Percentiles rank a stretch among this genome's conserved stretches.
Conservation (phyloP, 345 rosid genomes). For the Acer yangbiense region DNA sequence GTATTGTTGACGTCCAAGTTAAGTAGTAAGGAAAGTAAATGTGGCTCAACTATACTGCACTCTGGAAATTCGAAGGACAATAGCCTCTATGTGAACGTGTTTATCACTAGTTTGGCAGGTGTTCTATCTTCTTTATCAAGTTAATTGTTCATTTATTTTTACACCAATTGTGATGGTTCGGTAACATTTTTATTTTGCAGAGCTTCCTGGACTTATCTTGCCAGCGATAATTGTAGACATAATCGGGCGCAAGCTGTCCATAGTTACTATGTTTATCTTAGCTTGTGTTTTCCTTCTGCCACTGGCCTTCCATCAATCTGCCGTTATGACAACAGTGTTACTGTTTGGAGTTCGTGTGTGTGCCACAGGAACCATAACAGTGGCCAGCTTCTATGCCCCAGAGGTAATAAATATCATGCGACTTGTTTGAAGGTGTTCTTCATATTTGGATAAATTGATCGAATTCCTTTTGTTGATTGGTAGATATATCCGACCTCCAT, state of each 20-base stretch:
- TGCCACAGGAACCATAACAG: constrained; percentile 47
- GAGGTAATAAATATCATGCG: constrained; percentile 45
- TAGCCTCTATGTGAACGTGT: constrained; percentile 42
- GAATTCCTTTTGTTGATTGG: background rate
- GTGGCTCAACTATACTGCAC: constrained; percentile 22
- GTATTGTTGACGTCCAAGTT: constrained; percentile 64
- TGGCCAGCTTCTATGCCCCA: constrained; percentile 54
- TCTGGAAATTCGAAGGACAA: constrained; percentile 13
- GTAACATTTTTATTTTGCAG: constrained; percentile 25
- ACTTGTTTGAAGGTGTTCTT: background rate
- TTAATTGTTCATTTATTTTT: background rate
- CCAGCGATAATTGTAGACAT: constrained; percentile 58
- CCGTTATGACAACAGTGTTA: constrained; percentile 40
- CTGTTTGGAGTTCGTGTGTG: constrained; percentile 63
- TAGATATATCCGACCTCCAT: constrained; percentile 64
- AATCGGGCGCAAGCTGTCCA: constrained; percentile 57
- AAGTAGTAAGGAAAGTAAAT: constrained; percentile 34
- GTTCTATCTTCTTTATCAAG: background rate
- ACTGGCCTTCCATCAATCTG: constrained; percentile 43
- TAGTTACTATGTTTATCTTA: constrained; percentile 44
- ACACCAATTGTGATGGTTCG: background rate
- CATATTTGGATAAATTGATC: background rate
- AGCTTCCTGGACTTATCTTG: constrained; percentile 58
- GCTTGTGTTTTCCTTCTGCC: constrained; percentile 53
- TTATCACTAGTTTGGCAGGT: constrained; percentile 42